These are phyloP conservation scores for Aquilaria sinensis DNA, from an alignment of 345 rosid species.

Conservation along the genomic window DNA sequence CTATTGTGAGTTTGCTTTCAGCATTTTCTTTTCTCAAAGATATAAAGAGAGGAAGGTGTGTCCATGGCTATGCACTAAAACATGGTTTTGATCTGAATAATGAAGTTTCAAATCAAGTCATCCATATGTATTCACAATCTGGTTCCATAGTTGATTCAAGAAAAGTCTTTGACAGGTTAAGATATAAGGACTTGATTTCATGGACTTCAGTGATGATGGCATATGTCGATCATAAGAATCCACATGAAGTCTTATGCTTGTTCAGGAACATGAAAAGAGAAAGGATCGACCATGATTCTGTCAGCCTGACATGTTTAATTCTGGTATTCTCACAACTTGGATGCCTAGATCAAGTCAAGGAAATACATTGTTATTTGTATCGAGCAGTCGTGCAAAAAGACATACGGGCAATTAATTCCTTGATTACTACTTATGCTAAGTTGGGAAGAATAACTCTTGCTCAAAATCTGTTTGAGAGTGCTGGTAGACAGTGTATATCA, in stretches of 20 bases:
- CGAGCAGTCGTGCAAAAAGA: slow-evolving; percentile 19
- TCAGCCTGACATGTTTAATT: slow-evolving; percentile 20
- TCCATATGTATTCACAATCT: slow-evolving; percentile 23
- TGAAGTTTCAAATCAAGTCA: slow-evolving; percentile 26
- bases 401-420: slow-evolving; percentile 20
- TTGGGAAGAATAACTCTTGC: slow-evolving; percentile 28
- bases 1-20: slow-evolving; percentile 21
- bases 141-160: slow-evolving; percentile 17
- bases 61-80: slow-evolving; percentile 22
- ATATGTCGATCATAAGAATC: slow-evolving; percentile 14
- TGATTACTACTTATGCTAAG: slow-evolving; percentile 28
- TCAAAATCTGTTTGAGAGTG: slow-evolving; percentile 22
- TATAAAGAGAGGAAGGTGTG: slow-evolving; percentile 20
- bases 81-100: slow-evolving; percentile 11
- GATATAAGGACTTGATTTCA: slow-evolving; percentile 22
- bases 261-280: slow-evolving; percentile 22
- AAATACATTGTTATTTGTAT: slow-evolving; percentile 26
- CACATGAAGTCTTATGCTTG: slow-evolving; percentile 19
- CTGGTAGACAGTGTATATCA: slow-evolving; percentile 10
- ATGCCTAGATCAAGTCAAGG: slow-evolving; percentile 21
- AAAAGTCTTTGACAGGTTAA: slow-evolving; percentile 18
- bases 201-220: slow-evolving; percentile 32
- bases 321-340: slow-evolving; percentile 25
- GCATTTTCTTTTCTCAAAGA: slow-evolving; percentile 24
- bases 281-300: slow-evolving; percentile 18